Evolutionary conservation across 257 asterid genomes (phyloP).

Genomic region (Solanum sejunctum): DNA sequence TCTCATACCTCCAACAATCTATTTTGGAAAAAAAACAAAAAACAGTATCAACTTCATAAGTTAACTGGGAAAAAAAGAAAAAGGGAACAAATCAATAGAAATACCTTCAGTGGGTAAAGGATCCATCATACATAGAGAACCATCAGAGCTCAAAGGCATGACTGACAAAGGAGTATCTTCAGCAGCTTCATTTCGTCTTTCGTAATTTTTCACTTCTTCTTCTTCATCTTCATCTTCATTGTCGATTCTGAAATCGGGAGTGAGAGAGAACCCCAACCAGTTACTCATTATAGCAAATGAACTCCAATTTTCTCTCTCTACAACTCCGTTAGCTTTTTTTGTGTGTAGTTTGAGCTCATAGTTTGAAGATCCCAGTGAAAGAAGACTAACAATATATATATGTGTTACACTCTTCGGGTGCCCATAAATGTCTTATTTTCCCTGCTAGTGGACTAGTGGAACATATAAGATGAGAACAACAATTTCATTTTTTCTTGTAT

Average conservation of each 20-base stretch:
- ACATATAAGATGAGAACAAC: neutral
- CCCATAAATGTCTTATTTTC: neutral
- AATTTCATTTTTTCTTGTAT: neutral
- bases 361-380: slow-evolving; percentile 18
- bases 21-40: neutral
- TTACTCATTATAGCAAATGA: slow-evolving; percentile 26
- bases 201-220: slow-evolving; percentile 1
- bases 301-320: neutral
- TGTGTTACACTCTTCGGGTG: neutral
- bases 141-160: slow-evolving; percentile 25
- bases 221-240: slow-evolving; percentile 17
- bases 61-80: neutral
- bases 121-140: slow-evolving; percentile 15
- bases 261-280: slow-evolving; percentile 72
- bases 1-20: slow-evolving; percentile 49
- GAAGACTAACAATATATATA: neutral
- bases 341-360: slow-evolving; percentile 26
- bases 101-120: slow-evolving; percentile 8
- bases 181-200: neutral
- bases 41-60: neutral
- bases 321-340: neutral
- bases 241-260: slow-evolving; percentile 40
- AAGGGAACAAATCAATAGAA: neutral
- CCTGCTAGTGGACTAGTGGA: neutral
- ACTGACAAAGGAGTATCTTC: slow-evolving; percentile 14